Conservation (phyloP, 495 filamentous ascomycete species). For the Haplographium delicatum region DNA sequence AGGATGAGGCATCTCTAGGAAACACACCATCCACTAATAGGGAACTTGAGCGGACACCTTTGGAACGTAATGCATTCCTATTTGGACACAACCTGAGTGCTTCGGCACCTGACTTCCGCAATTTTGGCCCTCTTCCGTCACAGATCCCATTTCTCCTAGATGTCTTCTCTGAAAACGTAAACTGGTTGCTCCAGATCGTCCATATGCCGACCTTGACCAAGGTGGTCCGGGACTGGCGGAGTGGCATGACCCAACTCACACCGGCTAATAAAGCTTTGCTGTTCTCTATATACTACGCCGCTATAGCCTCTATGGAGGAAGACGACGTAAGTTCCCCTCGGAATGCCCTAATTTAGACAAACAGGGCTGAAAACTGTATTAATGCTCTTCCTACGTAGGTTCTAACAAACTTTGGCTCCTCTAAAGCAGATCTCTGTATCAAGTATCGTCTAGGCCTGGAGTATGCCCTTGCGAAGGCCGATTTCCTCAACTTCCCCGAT, state of each 20-base stretch:
- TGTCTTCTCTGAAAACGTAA: slow-evolving; percentile 49
- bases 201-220: slow-evolving; percentile 49
- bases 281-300: slow-evolving; percentile 56
- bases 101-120: slow-evolving; percentile 30
- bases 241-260: slow-evolving; percentile 30
- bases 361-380: slow-evolving; percentile 9
- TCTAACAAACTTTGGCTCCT: slow-evolving; percentile 41
- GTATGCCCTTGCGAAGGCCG: slow-evolving; percentile 47
- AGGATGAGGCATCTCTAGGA: slow-evolving; percentile 32
- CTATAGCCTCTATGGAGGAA: slow-evolving; percentile 52
- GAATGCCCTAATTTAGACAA: not conserved
- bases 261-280: slow-evolving; percentile 50
- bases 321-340: slow-evolving; percentile 38
- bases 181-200: slow-evolving; percentile 40
- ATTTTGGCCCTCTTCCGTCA: slow-evolving; percentile 46
- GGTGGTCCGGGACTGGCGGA: slow-evolving; percentile 36
- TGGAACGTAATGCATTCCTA: slow-evolving; percentile 50
- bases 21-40: slow-evolving; percentile 30
- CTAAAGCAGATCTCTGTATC: slow-evolving; percentile 43
- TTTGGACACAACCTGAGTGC: slow-evolving; percentile 41
- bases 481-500: slow-evolving; percentile 41
- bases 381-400: slow-evolving; percentile 28
- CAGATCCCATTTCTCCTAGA: slow-evolving; percentile 48
- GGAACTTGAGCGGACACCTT: slow-evolving; percentile 38
- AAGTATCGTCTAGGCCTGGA: slow-evolving; percentile 52